Evolutionary conservation across 768 basidiomycete genomes (phyloP).

Genomic region (Pleurotus eryngii): DNA sequence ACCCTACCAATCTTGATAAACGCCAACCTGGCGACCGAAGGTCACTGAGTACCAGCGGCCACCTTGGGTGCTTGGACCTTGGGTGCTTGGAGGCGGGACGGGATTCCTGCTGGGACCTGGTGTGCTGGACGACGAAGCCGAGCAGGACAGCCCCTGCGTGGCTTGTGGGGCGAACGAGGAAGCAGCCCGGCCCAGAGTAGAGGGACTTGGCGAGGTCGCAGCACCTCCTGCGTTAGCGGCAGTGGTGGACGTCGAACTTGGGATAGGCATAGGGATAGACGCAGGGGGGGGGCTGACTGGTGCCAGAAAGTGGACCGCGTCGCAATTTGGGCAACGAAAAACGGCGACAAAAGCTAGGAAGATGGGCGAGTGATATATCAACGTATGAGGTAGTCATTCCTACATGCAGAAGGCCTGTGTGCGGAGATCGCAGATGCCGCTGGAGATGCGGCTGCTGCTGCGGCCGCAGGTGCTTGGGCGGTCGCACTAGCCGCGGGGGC

Average conservation of each 20-base stretch:
- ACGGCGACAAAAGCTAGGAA: too few species aligned
- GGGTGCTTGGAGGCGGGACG: background rate
- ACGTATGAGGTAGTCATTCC: too few species aligned
- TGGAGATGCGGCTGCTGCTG: too few species aligned
- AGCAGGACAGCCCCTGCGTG: background rate
- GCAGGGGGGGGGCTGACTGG: too few species aligned
- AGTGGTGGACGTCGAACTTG: background rate
- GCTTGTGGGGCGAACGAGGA: background rate
- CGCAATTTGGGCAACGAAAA: too few species aligned
- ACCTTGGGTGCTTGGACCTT: background rate
- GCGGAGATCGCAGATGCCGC: too few species aligned
- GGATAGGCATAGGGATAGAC: too few species aligned
- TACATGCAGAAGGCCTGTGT: too few species aligned
- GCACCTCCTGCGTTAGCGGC: background rate
- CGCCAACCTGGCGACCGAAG: background rate
- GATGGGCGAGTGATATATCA: too few species aligned
- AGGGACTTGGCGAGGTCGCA: background rate
- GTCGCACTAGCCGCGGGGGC: too few species aligned
- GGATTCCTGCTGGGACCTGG: background rate
- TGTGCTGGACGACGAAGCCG: background rate
- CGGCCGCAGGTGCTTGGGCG: too few species aligned
- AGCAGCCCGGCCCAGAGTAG: background rate
- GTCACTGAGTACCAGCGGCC: background rate
- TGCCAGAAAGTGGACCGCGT: too few species aligned
- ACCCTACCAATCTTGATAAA: background rate